Evolutionary conservation across 225 moss, liverwort and hornwort genomes (phyloP).

Genomic region (Lunularia cruciata): DNA sequence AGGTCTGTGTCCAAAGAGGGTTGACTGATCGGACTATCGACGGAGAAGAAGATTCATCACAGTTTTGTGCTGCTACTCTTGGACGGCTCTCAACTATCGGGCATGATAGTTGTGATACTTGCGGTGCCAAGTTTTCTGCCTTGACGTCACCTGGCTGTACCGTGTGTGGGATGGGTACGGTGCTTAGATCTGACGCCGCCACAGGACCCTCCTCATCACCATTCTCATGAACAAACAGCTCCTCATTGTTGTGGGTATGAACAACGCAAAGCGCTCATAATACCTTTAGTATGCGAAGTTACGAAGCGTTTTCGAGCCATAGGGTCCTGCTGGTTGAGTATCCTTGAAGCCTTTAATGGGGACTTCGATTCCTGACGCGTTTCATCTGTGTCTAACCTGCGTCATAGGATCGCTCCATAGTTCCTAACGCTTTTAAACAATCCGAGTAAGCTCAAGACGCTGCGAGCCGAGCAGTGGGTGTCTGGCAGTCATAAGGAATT

Average conservation of each 20-base stretch:
- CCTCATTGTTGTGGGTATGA: constrained; percentile 3
- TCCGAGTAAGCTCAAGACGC: neutral
- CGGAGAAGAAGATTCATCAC: constrained; percentile 93
- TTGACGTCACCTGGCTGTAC: constrained; percentile 87
- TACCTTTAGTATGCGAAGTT: neutral
- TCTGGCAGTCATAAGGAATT: neutral
- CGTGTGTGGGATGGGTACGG: constrained; percentile 98
- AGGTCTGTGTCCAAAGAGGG: constrained; percentile 82
- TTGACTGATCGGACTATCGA: constrained; percentile 84
- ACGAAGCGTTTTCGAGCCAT: neutral
- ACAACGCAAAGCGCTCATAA: neutral
- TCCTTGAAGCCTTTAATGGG: neutral
- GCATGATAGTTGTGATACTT: constrained; percentile 83
- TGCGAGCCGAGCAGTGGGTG: neutral
- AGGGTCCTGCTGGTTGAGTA: neutral
- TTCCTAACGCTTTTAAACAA: neutral
- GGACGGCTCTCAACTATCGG: constrained; percentile 96
- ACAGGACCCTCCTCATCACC: constrained; percentile 75
- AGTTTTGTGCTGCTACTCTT: constrained; percentile 96
- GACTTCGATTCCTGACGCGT: neutral
- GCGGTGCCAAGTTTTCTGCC: constrained; percentile 92
- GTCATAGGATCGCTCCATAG: neutral
- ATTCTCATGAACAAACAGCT: constrained; percentile 51
- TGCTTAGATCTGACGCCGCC: constrained; percentile 87
- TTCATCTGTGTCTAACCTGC: constrained; percentile 2